phyloP scores from a whole-genome alignment of 1,284 basidiomycete species.

The Cryptococcus wingfieldii region DNA sequence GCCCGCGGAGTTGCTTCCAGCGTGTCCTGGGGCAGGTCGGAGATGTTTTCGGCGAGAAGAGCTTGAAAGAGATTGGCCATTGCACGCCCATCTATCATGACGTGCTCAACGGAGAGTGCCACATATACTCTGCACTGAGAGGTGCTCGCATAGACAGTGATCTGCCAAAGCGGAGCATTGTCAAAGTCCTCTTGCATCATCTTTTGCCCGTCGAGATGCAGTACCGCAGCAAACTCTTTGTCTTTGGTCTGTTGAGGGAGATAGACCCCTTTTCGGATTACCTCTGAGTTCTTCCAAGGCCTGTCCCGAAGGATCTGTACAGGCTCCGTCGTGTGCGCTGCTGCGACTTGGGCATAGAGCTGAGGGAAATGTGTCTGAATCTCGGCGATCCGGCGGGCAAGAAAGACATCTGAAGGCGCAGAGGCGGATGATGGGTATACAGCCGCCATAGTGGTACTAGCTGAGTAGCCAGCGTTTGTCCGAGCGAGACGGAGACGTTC shows the following conservation, averaged over 20 bases:
- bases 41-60: slow-evolving; percentile 13
- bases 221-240: slow-evolving; percentile 2
- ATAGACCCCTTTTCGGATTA: slow-evolving; percentile 5
- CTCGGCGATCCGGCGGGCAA: slow-evolving; percentile 20
- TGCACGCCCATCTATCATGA: slow-evolving; percentile 19
- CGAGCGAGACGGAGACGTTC: slow-evolving; percentile 32
- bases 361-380: slow-evolving; percentile 33
- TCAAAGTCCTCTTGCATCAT: not conserved
- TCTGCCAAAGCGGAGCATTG: slow-evolving; percentile 11
- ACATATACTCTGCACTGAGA: slow-evolving; percentile 2
- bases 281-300: slow-evolving; percentile 9
- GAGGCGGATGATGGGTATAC: slow-evolving; percentile 16
- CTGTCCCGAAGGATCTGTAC: slow-evolving; percentile 2
- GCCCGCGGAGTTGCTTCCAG: slow-evolving; percentile 4
- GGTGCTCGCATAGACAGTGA: slow-evolving; percentile 2
- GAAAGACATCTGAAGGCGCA: slow-evolving; percentile 13
- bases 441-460: slow-evolving; percentile 18
- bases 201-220: not conserved
- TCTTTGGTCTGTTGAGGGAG: not conserved
- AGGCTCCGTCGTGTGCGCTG: slow-evolving; percentile 10
- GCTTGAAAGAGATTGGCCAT: slow-evolving; percentile 2
- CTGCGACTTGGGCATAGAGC: slow-evolving; percentile 13
- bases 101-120: slow-evolving; percentile 4
- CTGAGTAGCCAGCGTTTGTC: slow-evolving; percentile 23
- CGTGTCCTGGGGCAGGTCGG: slow-evolving; percentile 14